Evolutionary conservation across 2,329 filamentous ascomycete species (phyloP).

Genomic region (Colletotrichum higginsianum): DNA sequence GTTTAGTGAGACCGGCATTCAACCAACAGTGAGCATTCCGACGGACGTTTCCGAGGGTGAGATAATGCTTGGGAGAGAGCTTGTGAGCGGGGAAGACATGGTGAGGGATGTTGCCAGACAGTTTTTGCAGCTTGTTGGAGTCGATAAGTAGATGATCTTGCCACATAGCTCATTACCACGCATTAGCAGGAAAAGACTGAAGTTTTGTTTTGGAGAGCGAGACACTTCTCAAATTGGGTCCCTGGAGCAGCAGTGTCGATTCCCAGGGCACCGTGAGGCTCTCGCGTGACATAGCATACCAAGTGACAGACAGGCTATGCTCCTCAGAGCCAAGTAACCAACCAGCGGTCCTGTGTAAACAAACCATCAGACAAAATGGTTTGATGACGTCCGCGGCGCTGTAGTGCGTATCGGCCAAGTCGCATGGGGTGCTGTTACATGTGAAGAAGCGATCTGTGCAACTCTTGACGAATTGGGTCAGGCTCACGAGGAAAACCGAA

Average conservation of each 20-base stretch:
- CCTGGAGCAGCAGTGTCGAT: background rate
- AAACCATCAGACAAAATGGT: conserved; percentile 5
- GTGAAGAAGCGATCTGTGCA: conserved; percentile 37
- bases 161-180: background rate
- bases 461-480: conserved; percentile 15
- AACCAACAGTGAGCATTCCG: conserved; percentile 27
- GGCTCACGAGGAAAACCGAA: conserved; percentile 13
- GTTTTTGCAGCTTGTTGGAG: conserved; percentile 48
- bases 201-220: background rate
- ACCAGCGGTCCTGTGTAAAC: background rate
- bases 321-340: too few relatives aligned
- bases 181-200: background rate
- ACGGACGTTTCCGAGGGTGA: conserved; percentile 49
- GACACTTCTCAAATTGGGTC: conserved; percentile 5
- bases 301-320: background rate
- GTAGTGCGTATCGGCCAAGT: conserved; percentile 4
- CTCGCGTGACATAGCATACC: background rate
- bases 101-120: conserved; percentile 52
- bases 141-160: background rate
- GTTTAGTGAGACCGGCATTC: background rate
- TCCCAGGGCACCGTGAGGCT: background rate
- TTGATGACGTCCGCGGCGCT: conserved; percentile 17
- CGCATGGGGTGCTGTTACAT: conserved; percentile 30
- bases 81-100: conserved; percentile 51
- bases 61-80: conserved; percentile 51